Conservation (phyloP, 2,329 filamentous ascomycete genomes). For the Curvularia sp. region DNA sequence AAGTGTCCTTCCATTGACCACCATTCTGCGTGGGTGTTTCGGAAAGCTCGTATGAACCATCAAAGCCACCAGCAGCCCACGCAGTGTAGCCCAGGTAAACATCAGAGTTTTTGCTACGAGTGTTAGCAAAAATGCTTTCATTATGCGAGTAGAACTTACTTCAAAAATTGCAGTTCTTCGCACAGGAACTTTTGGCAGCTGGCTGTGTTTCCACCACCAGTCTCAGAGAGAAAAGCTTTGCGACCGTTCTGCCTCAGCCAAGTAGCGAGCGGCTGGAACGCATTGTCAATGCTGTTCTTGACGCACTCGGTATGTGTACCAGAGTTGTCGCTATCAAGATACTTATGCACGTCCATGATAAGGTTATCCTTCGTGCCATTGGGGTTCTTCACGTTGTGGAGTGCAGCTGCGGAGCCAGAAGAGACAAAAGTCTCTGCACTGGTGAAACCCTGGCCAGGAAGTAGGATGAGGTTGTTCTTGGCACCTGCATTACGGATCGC, state of each 20-base stretch:
- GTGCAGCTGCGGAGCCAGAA: constrained; percentile 51
- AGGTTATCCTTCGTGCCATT: constrained; percentile 64
- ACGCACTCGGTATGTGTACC: constrained; percentile 43
- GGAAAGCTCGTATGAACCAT: constrained; percentile 1
- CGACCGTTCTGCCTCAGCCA: constrained; percentile 49
- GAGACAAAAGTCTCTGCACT: constrained; percentile 33
- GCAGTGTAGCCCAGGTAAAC: constrained; percentile 34
- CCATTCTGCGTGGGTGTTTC: background rate
- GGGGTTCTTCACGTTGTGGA: constrained; percentile 64
- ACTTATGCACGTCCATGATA: constrained; percentile 55
- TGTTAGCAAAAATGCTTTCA: background rate
- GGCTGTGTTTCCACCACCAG: constrained; percentile 50
- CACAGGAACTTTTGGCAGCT: constrained; percentile 47
- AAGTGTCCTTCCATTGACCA: constrained; percentile 3
- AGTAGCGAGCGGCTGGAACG: constrained; percentile 46
- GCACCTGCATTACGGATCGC: constrained; percentile 71
- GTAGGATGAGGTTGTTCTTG: constrained; percentile 67
- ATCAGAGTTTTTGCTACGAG: background rate
- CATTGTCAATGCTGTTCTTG: constrained; percentile 41
- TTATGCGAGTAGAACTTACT: constrained; percentile 14
- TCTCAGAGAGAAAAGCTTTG: constrained; percentile 52
- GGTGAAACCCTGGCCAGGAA: constrained; percentile 68
- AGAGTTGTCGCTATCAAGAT: constrained; percentile 52
- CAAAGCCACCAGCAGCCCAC: constrained; percentile 43
- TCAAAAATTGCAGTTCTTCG: constrained; percentile 40